phyloP scores from a whole-genome alignment of 768 basidiomycete genomes.

The Hemileccinum impolitum region DNA sequence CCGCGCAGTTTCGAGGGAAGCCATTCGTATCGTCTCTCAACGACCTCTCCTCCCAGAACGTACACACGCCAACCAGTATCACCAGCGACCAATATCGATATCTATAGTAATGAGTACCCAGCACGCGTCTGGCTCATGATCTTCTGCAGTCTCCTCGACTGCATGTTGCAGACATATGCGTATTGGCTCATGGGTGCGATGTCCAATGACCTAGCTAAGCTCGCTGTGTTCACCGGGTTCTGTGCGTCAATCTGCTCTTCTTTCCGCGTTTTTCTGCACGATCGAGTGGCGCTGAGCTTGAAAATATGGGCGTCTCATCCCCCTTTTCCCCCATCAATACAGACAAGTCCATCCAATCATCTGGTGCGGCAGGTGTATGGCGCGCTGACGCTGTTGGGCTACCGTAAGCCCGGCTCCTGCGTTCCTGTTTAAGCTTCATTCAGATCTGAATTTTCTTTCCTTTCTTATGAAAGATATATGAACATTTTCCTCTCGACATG shows the following conservation, averaged over 20 bases:
- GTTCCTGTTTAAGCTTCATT: not conserved
- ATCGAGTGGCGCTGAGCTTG: too few relatives aligned
- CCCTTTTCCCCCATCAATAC: too few relatives aligned
- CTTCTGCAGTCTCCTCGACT: conserved; percentile 72
- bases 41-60: conserved; percentile 1
- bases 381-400: conserved; percentile 58
- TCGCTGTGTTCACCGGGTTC: conserved; percentile 80
- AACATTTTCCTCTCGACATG: conserved; percentile 74
- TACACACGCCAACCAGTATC: conserved; percentile 59
- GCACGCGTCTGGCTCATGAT: conserved; percentile 63
- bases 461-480: conserved; percentile 47
- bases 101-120: conserved; percentile 52
- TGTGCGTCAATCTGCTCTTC: conserved; percentile 43
- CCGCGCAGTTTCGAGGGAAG: too few relatives aligned
- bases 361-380: conserved; percentile 71
- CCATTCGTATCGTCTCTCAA: not conserved
- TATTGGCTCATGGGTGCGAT: conserved; percentile 88
- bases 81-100: conserved; percentile 48
- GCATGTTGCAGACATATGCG: conserved; percentile 82
- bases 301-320: too few relatives aligned
- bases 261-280: too few relatives aligned
- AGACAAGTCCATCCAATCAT: conserved; percentile 77
- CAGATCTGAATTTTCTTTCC: not conserved
- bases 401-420: conserved; percentile 45
- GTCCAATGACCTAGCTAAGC: conserved; percentile 76